Conservation (phyloP, 306 rosid species). For the Glycine soja region DNA sequence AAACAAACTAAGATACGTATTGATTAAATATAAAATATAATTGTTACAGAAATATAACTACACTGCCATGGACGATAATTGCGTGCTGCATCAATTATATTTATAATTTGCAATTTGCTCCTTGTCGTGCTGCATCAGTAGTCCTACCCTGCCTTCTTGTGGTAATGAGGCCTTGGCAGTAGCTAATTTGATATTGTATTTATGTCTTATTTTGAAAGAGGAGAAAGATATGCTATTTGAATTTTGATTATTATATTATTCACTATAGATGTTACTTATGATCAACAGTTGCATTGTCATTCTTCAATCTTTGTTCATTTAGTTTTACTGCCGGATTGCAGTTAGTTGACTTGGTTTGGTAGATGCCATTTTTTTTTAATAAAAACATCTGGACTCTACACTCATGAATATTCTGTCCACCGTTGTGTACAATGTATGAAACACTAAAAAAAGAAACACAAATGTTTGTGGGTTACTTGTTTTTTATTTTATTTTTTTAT, state of each 20-base stretch:
- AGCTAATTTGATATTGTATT: not conserved
- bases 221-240: not conserved
- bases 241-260: not conserved
- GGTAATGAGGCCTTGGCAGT: not conserved
- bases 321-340: not conserved
- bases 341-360: not conserved
- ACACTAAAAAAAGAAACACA: not conserved
- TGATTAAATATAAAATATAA: not conserved
- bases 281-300: not conserved
- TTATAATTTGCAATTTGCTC: not conserved
- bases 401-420: not conserved
- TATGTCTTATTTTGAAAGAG: not conserved
- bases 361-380: not conserved
- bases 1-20: not conserved
- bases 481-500: too few species aligned
- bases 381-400: not conserved
- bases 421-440: conserved; percentile 1
- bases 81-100: not conserved
- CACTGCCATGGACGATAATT: not conserved
- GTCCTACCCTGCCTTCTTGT: not conserved
- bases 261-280: not conserved
- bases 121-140: not conserved
- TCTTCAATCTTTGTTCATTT: not conserved
- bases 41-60: conserved; percentile 1
- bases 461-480: not conserved